Evolutionary conservation across 176 grass and related monocot genomes (phyloP).

Genomic region (Areca catechu): DNA sequence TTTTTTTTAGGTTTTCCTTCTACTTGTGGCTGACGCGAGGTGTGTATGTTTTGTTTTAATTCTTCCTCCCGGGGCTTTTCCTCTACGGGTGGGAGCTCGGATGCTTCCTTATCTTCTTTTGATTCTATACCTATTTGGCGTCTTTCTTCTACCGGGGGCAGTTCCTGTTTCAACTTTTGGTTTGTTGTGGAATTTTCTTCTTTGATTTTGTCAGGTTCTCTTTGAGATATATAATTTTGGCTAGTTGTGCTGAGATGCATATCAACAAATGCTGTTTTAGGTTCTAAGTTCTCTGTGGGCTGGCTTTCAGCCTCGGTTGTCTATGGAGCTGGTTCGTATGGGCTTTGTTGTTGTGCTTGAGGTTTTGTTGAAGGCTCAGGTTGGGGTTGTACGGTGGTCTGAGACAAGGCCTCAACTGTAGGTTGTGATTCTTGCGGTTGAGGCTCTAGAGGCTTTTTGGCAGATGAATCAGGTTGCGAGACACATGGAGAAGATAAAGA

Average conservation of each 20-base stretch:
- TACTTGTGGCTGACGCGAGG: no score
- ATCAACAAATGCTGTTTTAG: conserved; percentile 17
- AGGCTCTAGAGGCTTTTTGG: no score
- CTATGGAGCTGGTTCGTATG: background rate
- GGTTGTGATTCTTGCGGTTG: background rate
- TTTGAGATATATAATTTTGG: conserved; percentile 5
- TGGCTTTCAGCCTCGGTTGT: background rate
- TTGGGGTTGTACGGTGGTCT: background rate
- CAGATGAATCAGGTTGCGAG: background rate
- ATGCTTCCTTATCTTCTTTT: background rate
- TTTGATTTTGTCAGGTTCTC: background rate
- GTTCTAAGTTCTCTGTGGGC: conserved; percentile 5
- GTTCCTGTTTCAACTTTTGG: conserved; percentile 3
- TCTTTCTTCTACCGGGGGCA: background rate
- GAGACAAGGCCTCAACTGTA: background rate
- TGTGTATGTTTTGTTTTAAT: no score
- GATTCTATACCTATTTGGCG: background rate
- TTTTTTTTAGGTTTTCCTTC: background rate
- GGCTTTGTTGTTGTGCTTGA: background rate
- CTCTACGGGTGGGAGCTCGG: no score
- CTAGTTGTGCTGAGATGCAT: background rate
- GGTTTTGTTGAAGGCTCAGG: background rate
- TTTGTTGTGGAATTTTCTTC: no score
- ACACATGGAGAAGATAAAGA: background rate
- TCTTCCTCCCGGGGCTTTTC: no score